Evolutionary conservation across 768 basidiomycete species (phyloP).

Genomic region (Lentinula guzmanii): DNA sequence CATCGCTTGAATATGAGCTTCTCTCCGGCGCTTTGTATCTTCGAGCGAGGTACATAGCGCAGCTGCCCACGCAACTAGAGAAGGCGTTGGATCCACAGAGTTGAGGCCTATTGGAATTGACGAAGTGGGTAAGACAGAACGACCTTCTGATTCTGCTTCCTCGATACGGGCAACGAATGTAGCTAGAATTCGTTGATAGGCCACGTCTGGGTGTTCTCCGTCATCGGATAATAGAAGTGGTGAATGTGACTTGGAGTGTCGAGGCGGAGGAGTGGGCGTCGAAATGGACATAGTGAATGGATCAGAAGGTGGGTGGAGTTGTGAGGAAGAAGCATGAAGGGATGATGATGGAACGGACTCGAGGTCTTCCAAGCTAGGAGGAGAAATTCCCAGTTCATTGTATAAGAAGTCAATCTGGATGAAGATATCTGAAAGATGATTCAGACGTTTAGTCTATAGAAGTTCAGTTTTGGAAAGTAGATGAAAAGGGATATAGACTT

Average conservation of each 20-base stretch:
- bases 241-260: constrained; percentile 28
- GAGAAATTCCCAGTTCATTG: constrained; percentile 70
- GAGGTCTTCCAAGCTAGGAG: constrained; percentile 49
- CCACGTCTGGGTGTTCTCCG: constrained; percentile 26
- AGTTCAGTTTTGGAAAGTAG: not conserved
- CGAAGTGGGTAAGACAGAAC: constrained; percentile 17
- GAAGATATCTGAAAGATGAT: constrained; percentile 56
- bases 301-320: constrained; percentile 20
- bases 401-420: constrained; percentile 80
- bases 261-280: constrained; percentile 42
- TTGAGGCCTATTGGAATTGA: constrained; percentile 52
- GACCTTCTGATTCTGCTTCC: constrained; percentile 45
- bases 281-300: constrained; percentile 32
- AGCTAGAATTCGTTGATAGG: constrained; percentile 55
- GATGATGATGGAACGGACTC: constrained; percentile 20
- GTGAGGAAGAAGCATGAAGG: constrained; percentile 24
- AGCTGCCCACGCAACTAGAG: constrained; percentile 69
- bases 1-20: constrained; percentile 84
- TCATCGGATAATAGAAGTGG: constrained; percentile 32
- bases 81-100: constrained; percentile 71
- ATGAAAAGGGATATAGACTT: constrained; percentile 22
- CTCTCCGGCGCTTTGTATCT: constrained; percentile 68
- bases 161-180: constrained; percentile 60
- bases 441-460: constrained; percentile 58
- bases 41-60: constrained; percentile 53